Evolutionary conservation across 495 filamentous ascomycete genomes (phyloP).

Genomic region (Lasiosphaeria ovina): DNA sequence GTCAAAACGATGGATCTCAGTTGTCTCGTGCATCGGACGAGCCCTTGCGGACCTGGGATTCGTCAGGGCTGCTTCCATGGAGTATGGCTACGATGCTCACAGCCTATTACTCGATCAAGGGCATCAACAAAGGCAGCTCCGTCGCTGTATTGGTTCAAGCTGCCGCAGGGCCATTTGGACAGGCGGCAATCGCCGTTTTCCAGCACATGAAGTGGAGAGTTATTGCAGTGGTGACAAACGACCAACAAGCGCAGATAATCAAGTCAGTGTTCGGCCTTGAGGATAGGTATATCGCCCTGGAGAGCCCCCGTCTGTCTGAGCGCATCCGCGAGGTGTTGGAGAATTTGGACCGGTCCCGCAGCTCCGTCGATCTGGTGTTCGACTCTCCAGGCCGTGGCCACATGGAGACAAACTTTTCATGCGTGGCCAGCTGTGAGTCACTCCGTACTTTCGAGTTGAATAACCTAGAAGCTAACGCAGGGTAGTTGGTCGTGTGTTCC

Average conservation of each 20-base stretch:
- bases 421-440: slow-evolving; percentile 9
- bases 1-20: background rate
- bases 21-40: background rate
- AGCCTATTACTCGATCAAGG: slow-evolving; percentile 4
- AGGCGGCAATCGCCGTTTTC: slow-evolving; percentile 51
- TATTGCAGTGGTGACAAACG: slow-evolving; percentile 39
- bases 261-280: slow-evolving; percentile 42
- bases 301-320: slow-evolving; percentile 6
- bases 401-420: slow-evolving; percentile 10
- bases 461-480: background rate
- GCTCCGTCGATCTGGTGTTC: slow-evolving; percentile 9
- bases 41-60: background rate
- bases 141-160: slow-evolving; percentile 51
- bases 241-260: slow-evolving; percentile 48
- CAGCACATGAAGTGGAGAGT: slow-evolving; percentile 49
- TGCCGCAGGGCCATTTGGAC: slow-evolving; percentile 47
- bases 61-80: slow-evolving; percentile 2
- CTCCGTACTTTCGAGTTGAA: background rate
- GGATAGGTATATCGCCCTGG: slow-evolving; percentile 30
- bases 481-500: slow-evolving; percentile 14
- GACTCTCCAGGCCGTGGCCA: slow-evolving; percentile 4
- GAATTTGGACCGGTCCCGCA: background rate
- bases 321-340: background rate
- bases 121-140: background rate
- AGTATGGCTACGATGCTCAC: slow-evolving; percentile 8